Evolutionary conservation across 805 yeast genomes (phyloP), one percentile per base, ranked within the genome.

Genomic region (Candida montana): DNA sequence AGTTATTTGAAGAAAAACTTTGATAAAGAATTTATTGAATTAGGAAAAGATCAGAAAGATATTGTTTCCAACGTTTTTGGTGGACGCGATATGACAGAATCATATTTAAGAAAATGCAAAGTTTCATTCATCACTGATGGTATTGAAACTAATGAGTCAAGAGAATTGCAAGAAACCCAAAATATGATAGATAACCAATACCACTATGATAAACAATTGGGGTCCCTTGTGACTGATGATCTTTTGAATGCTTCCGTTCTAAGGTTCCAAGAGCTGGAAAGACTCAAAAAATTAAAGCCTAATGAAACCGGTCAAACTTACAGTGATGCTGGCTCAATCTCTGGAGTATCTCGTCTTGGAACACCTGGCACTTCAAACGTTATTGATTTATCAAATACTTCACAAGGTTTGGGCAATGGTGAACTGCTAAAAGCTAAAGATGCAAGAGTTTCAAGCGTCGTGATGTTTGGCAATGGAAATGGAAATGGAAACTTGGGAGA

Each of bases 61-160:
- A 54, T 51, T 33, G 58, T 58, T n/a, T 57, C 59, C 3, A 56
- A 53, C 30, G 59, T 58, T 15, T 58, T 58, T 52, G 63, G 63
- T 36, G 63, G 63, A 26, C 43, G 50, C 29, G 54, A 47, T 29
- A 51, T 53, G 51, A 58, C 61, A 19, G 63, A 58, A 39, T 50
- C 43, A 20, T 58, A 58, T 45, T 40, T 58, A 51, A 49, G 49
- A 19, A 53, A 57, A 43, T 55, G 58, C 26, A 53, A 57, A 1
- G 61, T 58, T 15, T 45, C 53, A 4, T 55, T 53, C 37, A 56
- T 56, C 33, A 49, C 55, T 40, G 58, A 55, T 26, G 39, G 34
- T 17, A 37, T 27, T 19, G 42, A 46, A 26, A 41, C 46, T 7
- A 42, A 47, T 2, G 33, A 39, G 16, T 13, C 35, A 7, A 41